Percentiles rank a stretch among this genome's conserved stretches.
phyloP scores from a whole-genome alignment of 2,329 filamentous ascomycete genomes.

The Paecilomyces fulvus region DNA sequence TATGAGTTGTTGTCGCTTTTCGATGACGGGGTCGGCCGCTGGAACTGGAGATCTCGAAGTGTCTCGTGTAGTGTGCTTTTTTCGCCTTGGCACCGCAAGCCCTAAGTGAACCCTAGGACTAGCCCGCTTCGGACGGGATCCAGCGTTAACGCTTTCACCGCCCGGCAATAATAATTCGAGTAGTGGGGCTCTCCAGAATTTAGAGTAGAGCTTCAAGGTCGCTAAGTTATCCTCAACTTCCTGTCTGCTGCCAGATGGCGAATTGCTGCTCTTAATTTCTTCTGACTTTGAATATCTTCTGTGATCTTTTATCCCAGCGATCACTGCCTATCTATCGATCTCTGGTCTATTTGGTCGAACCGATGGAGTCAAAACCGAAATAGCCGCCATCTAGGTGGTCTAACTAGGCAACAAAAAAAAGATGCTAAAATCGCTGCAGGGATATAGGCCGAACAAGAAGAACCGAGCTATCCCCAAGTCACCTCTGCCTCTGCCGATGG shows the following conservation, averaged over 20 bases:
- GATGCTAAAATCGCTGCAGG: background rate
- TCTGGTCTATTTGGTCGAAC: background rate
- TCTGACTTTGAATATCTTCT: background rate
- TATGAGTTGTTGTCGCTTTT: constrained; percentile 32
- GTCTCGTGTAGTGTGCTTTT: constrained; percentile 30
- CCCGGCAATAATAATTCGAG: constrained; percentile 8
- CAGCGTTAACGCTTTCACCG: constrained; percentile 8
- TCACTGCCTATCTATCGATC: background rate
- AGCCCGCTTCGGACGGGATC: constrained; percentile 14
- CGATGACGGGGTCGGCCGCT: constrained; percentile 19
- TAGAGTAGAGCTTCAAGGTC: background rate
- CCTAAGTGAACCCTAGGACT: constrained; percentile 37
- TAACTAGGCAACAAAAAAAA: background rate
- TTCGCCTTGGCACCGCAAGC: constrained; percentile 30
- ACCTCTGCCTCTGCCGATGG: background rate
- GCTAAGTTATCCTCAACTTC: background rate
- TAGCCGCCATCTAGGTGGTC: background rate
- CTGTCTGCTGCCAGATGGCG: background rate
- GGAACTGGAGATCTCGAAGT: constrained; percentile 21
- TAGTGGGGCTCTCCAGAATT: background rate
- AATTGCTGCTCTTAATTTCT: background rate
- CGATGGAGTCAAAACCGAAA: background rate
- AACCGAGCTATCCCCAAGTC: background rate
- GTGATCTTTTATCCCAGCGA: background rate
- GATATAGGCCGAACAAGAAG: background rate